Base-by-base conservation (phyloP, 306 rosid species). In the Biancaea sappan region DNA sequence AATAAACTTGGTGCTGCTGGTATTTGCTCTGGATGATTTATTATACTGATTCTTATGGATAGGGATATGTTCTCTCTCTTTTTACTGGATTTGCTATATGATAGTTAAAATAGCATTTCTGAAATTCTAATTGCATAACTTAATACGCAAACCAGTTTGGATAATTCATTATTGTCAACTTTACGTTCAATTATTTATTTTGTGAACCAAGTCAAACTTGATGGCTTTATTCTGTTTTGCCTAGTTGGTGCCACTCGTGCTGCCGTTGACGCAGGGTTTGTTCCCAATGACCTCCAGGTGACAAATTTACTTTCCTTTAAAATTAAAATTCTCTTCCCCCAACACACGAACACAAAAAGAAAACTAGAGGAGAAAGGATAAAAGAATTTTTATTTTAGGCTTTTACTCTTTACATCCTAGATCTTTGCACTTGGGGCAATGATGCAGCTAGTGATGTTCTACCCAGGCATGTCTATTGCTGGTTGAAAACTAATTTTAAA, bases 191-290 rank as follows among this genome's bases (percentile, higher is more conserved):
- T 35, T 41, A 44, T 58, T 32, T 65, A n/a, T 82, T 72, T 59
- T 26, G 35, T 67, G 71, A 59, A 47, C 53, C 13, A 35, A 68
- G 73, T 60, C 41, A 40, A 70, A 66, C 77, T 37, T 76, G 71
- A 66, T 58, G 48, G 73, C 40, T 76, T 79, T 54, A 25, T 82
- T 82, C 59, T 78, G 28, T 70, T 80, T 73, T 83, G 22, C 73
- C 25, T 57, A 91, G 98, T 89, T 83, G 98, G 98, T 34, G 98
- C 98, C 44, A 91, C 96, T 32, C 94, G 96, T 44, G 98, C 98
- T 68, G 98, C 98, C 74, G 98, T 94, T 78, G 98, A 94, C 82
- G 96, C 94, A 1, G 98, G 94, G 69, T 94, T 82, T 84, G 98
- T 94, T 82, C 89, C 94, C 22, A 94, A 94, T 79, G 98, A 94